Percentiles rank a stretch among this genome's conserved stretches.
Conservation (phyloP, 176 grass and related monocot genomes). For the Carex parvula region DNA sequence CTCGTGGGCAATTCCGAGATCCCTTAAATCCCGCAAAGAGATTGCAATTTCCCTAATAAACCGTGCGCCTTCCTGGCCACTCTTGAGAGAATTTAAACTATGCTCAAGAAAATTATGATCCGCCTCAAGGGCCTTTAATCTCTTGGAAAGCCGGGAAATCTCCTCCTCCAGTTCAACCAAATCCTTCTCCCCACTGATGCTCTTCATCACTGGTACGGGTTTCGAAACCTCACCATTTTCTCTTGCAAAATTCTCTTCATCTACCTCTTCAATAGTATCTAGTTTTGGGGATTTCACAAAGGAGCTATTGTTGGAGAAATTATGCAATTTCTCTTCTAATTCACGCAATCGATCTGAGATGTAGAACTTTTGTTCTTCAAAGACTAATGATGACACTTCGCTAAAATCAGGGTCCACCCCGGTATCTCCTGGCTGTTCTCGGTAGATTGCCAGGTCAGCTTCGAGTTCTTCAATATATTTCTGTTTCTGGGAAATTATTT, state of each 20-base stretch:
- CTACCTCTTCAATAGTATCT: slow-evolving; percentile 28
- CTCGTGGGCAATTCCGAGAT: slow-evolving; percentile 29
- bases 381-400: slow-evolving; percentile 40
- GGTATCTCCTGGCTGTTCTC: slow-evolving; percentile 31
- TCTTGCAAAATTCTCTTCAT: slow-evolving; percentile 25
- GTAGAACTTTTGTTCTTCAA: slow-evolving; percentile 54
- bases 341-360: slow-evolving; percentile 46
- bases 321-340: slow-evolving; percentile 48
- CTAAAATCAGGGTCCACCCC: slow-evolving; percentile 23
- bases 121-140: slow-evolving; percentile 58
- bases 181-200: slow-evolving; percentile 29
- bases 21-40: slow-evolving; percentile 54
- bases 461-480: slow-evolving; percentile 47
- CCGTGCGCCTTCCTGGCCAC: slow-evolving; percentile 36
- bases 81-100: slow-evolving; percentile 68
- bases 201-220: slow-evolving; percentile 15
- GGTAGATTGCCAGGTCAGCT: slow-evolving; percentile 41
- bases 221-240: neutral
- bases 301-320: slow-evolving; percentile 61
- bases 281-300: neutral
- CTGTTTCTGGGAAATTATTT: slow-evolving; percentile 35
- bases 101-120: slow-evolving; percentile 75
- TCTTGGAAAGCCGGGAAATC: slow-evolving; percentile 42
- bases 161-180: slow-evolving; percentile 41
- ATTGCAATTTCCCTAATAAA: slow-evolving; percentile 62